Conservation (phyloP, 2,329 filamentous ascomycete species). For the Aspergillus brasiliensis region DNA sequence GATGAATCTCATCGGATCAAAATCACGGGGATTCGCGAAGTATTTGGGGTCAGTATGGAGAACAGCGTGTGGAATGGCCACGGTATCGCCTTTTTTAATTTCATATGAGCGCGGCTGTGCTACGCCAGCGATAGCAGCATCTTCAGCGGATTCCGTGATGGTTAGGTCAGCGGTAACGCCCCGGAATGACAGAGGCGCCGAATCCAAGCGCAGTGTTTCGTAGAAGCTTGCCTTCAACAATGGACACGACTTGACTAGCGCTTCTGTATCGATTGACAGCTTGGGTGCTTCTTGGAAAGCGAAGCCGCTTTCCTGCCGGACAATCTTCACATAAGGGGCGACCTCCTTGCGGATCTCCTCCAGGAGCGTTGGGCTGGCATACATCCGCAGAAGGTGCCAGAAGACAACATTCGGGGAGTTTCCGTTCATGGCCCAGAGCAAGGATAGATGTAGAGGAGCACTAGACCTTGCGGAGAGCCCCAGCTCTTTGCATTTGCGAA, state of each 20-base stretch:
- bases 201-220: slow-evolving; percentile 50
- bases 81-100: slow-evolving; percentile 45
- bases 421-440: slow-evolving; percentile 59
- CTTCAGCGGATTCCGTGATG: slow-evolving; percentile 42
- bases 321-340: slow-evolving; percentile 43
- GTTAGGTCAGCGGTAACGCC: slow-evolving; percentile 42
- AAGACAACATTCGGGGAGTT: slow-evolving; percentile 57
- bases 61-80: slow-evolving; percentile 49
- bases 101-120: slow-evolving; percentile 41
- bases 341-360: slow-evolving; percentile 50
- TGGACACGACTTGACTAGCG: slow-evolving; percentile 47
- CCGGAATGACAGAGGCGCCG: slow-evolving; percentile 46
- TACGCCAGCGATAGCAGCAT: slow-evolving; percentile 34
- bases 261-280: slow-evolving; percentile 45
- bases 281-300: slow-evolving; percentile 47
- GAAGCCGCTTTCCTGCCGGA: slow-evolving; percentile 42
- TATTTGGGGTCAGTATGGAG: slow-evolving; percentile 46
- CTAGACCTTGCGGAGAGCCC: slow-evolving; percentile 42
- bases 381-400: slow-evolving; percentile 54
- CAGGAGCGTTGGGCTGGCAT: slow-evolving; percentile 44
- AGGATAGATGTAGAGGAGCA: slow-evolving; percentile 47
- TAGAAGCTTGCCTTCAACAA: slow-evolving; percentile 50
- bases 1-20: slow-evolving; percentile 52
- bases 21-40: slow-evolving; percentile 46
- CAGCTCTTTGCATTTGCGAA: slow-evolving; percentile 42